phyloP scores from a whole-genome alignment of 345 rosid genomes.

The Melastoma malabathricum region DNA sequence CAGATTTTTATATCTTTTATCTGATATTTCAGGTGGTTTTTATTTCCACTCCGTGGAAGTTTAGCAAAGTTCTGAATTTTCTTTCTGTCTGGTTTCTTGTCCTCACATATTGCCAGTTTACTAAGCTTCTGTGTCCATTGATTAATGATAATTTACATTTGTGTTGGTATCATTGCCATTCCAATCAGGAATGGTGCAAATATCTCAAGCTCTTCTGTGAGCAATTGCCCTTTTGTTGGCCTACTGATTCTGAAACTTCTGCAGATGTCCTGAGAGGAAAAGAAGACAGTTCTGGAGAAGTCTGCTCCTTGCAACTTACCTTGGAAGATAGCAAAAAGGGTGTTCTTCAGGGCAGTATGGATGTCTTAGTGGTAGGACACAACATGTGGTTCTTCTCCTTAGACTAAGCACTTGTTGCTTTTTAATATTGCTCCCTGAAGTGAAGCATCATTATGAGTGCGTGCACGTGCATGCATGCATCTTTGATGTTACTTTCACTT shows the following conservation, averaged over 20 bases:
- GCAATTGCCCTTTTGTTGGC: not conserved
- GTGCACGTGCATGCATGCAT: too few species aligned
- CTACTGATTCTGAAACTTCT: conserved; percentile 17
- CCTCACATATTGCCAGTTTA: too few species aligned
- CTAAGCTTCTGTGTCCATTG: too few species aligned
- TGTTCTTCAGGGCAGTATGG: conserved; percentile 80
- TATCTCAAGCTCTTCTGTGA: not conserved
- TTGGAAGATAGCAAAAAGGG: conserved; percentile 63
- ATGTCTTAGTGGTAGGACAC: conserved; percentile 54
- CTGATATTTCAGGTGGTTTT: conserved; percentile 69
- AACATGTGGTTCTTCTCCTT: not conserved
- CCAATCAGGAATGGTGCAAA: not conserved
- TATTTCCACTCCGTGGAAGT: not conserved
- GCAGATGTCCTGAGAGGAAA: conserved; percentile 51
- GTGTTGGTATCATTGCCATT: too few species aligned
- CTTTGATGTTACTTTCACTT: too few species aligned
- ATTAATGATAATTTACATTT: too few species aligned
- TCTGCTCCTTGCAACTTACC: conserved; percentile 41
- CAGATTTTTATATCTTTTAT: conserved; percentile 56
- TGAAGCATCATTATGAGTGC: too few species aligned
- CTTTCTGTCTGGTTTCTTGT: too few species aligned
- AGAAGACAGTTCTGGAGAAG: conserved; percentile 34
- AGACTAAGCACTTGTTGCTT: too few species aligned
- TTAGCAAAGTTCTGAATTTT: too few species aligned
- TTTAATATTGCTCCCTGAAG: too few species aligned